These are phyloP conservation scores for Angophora floribunda DNA, from an alignment of 345 rosid genomes.

Conservation along the genomic window DNA sequence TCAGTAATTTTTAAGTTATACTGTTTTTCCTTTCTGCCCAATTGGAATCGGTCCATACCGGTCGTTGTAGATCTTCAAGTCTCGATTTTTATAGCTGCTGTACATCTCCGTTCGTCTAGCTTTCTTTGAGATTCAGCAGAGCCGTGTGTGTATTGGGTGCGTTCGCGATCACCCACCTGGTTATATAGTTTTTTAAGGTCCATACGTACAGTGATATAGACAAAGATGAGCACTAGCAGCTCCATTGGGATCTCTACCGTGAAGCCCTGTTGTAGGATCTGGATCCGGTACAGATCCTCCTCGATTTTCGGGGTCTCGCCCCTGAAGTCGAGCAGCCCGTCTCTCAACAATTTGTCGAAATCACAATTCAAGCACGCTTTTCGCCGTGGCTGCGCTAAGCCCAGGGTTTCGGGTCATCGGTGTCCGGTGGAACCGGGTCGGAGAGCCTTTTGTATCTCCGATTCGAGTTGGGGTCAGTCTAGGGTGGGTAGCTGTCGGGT, in stretches of 20 bases:
- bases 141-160: constrained; percentile 1
- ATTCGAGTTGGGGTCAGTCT: constrained; percentile 32
- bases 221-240: constrained; percentile 38
- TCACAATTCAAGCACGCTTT: constrained; percentile 20
- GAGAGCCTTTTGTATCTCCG: constrained; percentile 51
- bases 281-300: constrained; percentile 40
- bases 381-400: constrained; percentile 13
- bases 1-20: constrained; percentile 17
- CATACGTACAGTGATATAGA: not conserved
- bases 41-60: not conserved
- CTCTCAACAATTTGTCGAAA: constrained; percentile 46
- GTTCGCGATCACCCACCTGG: not conserved
- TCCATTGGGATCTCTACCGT: constrained; percentile 56
- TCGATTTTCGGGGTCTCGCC: constrained; percentile 45
- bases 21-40: not conserved
- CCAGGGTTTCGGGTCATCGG: constrained; percentile 19
- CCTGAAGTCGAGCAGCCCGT: constrained; percentile 8
- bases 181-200: not conserved
- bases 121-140: constrained; percentile 20
- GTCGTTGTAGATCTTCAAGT: not conserved
- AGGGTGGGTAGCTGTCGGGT: constrained; percentile 12
- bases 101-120: constrained; percentile 11
- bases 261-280: constrained; percentile 76
- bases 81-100: not conserved
- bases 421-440: constrained; percentile 20